Evolutionary conservation across 2,329 filamentous ascomycete species (phyloP).

Genomic region (Talaromyces sp.): DNA sequence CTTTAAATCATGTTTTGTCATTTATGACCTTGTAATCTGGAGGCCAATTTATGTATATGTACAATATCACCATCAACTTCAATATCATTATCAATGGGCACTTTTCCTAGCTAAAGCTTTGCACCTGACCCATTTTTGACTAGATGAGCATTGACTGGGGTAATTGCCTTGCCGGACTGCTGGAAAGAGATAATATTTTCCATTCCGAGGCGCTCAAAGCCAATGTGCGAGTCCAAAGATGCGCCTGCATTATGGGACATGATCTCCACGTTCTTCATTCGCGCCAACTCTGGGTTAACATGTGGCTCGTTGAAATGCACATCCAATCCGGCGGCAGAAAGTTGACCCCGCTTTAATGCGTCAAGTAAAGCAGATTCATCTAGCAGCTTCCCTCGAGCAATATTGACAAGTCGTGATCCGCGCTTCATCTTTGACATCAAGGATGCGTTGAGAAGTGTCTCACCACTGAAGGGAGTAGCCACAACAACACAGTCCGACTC

Average conservation of each 20-base stretch:
- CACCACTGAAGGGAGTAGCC: constrained; percentile 47
- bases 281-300: constrained; percentile 49
- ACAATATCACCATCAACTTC: neutral
- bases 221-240: constrained; percentile 53
- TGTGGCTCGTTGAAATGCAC: constrained; percentile 59
- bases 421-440: constrained; percentile 53
- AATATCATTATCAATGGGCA: neutral
- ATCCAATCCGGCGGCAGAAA: constrained; percentile 55
- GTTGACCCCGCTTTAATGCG: constrained; percentile 51
- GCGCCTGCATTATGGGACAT: constrained; percentile 54
- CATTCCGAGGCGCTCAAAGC: constrained; percentile 51
- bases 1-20: too few species aligned
- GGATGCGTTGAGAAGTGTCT: constrained; percentile 46
- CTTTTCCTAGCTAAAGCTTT: constrained; percentile 14
- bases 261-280: constrained; percentile 47
- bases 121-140: constrained; percentile 31
- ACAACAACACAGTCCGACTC: constrained; percentile 52
- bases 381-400: constrained; percentile 54
- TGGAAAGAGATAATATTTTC: constrained; percentile 48
- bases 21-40: neutral
- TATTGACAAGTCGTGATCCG: constrained; percentile 54
- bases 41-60: too few species aligned
- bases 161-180: constrained; percentile 38
- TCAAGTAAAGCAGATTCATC: constrained; percentile 53
- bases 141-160: constrained; percentile 65